Conservation (phyloP, 2,329 filamentous ascomycete species). For the Neocucurbitaria cava region DNA sequence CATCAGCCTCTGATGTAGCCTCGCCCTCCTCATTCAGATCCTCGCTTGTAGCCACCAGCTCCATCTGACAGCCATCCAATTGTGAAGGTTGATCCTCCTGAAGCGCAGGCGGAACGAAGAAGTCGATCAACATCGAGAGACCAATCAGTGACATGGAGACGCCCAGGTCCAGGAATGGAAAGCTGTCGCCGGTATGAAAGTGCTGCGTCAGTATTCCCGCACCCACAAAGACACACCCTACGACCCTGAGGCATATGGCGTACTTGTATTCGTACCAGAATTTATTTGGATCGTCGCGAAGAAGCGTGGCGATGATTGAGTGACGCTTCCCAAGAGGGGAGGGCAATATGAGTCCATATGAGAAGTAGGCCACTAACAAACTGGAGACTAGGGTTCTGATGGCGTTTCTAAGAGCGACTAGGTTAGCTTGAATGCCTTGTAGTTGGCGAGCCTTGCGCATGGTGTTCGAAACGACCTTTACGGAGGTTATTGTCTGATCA, state of each 20-base stretch:
- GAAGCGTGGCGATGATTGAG: too few relatives aligned
- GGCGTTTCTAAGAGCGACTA: too few relatives aligned
- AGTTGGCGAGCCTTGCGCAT: not conserved
- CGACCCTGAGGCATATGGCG: too few relatives aligned
- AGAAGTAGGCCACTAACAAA: too few relatives aligned
- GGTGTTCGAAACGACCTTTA: not conserved
- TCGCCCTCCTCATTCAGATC: not conserved
- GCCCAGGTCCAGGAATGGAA: not conserved
- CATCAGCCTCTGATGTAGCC: not conserved
- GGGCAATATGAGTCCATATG: too few relatives aligned
- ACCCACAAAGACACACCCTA: not conserved
- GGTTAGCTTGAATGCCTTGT: too few relatives aligned
- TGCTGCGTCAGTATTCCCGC: not conserved
- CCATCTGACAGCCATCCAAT: not conserved
- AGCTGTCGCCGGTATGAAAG: not conserved
- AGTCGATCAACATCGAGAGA: not conserved
- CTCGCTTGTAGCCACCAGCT: not conserved
- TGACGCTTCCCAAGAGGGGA: too few relatives aligned
- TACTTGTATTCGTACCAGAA: too few relatives aligned
- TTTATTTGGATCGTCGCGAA: too few relatives aligned
- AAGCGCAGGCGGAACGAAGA: not conserved
- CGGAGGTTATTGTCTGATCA: not conserved
- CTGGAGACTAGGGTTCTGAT: too few relatives aligned
- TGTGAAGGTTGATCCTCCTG: not conserved
- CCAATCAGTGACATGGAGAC: not conserved